Base-by-base conservation (phyloP, 148 eudicot species). In the Rhododendron vialii region DNA sequence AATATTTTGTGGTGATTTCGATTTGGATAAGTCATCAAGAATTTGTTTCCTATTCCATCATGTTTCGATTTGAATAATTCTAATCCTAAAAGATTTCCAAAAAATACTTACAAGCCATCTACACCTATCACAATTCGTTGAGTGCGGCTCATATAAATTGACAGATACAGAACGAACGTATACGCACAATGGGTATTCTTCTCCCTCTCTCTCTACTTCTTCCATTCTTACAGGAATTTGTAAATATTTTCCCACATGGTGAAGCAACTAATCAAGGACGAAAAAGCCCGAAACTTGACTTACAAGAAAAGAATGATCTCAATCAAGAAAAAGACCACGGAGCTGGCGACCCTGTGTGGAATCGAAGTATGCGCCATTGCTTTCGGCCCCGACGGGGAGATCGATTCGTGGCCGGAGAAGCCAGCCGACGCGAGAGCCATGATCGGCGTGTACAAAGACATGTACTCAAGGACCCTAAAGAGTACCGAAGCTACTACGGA, bases 341-440 rank as follows among this genome's bases (percentile, higher is more conserved):
- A 87, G 78, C 75, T 87, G 8, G 79, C 84, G 0, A 84, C 73
- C 4, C 48, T 84, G 30, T 87, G 89, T n/a, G 89, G 59, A 26
- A 63, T 84, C 26, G 6, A 67, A 2, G 86, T 73, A 13, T 84
- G 84, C 84, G 12, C 81, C 6, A 26, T 84, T 12, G n/a, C 18
- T 26, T 20, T 83, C 17, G 86, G 86, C 0, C 73, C 81, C 2
- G 10, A 41, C 12, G 86, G 86, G 1, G 78, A 38, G 57, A 13
- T 84, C 9, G 84, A 84, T 7, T 65, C 86, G 2, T 87, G 89
- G 89, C 89, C 89, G 24, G 71, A 87, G 33, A 80, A 84, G 10
- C 73, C 81, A 0, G 24, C 26, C 43, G 73, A 51, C 5, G 89
- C 59, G 7, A 69, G 55, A 43, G 51, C 38, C 17, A 69, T 87